Percentiles rank a stretch among this genome's conserved stretches.
phyloP scores from a whole-genome alignment of 164 flowering plant genomes.

The Berberis vulgaris region DNA sequence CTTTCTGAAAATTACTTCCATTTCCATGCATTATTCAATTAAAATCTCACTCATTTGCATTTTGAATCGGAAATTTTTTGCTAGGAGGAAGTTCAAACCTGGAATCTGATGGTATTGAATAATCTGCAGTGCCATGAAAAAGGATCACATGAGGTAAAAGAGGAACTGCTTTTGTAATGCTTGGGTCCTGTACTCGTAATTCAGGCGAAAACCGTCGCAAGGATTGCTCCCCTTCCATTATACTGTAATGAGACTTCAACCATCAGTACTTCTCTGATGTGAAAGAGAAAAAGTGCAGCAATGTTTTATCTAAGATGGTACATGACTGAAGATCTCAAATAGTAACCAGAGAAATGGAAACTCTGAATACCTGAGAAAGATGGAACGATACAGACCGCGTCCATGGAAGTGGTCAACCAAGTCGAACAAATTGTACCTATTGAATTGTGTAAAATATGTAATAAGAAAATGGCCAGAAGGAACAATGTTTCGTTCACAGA shows the following conservation, averaged over 20 bases:
- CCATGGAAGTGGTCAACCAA: conserved; percentile 76
- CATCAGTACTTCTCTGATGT: background rate
- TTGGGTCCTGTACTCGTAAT: conserved; percentile 51
- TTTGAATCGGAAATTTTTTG: no score
- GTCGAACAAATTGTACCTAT: conserved; percentile 68
- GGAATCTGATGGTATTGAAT: conserved; percentile 75
- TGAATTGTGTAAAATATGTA: background rate
- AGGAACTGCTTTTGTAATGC: conserved; percentile 36
- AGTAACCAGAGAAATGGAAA: background rate
- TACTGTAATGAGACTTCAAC: conserved; percentile 36
- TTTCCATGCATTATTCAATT: no score
- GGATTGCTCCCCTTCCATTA: conserved; percentile 88
- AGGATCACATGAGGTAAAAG: conserved; percentile 65
- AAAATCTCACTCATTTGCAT: no score
- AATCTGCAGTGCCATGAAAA: conserved; percentile 85
- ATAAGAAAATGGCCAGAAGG: background rate
- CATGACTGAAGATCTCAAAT: background rate
- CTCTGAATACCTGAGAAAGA: conserved; percentile 58
- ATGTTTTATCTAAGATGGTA: background rate
- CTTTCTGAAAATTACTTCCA: no score
- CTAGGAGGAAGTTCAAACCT: conserved; percentile 35
- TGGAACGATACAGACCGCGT: conserved; percentile 74
- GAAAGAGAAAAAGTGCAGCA: background rate
- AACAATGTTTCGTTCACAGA: no score
- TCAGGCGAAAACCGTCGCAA: conserved; percentile 69